phyloP scores from a whole-genome alignment of 768 basidiomycete species.

The Neoboletus subvelutipes region DNA sequence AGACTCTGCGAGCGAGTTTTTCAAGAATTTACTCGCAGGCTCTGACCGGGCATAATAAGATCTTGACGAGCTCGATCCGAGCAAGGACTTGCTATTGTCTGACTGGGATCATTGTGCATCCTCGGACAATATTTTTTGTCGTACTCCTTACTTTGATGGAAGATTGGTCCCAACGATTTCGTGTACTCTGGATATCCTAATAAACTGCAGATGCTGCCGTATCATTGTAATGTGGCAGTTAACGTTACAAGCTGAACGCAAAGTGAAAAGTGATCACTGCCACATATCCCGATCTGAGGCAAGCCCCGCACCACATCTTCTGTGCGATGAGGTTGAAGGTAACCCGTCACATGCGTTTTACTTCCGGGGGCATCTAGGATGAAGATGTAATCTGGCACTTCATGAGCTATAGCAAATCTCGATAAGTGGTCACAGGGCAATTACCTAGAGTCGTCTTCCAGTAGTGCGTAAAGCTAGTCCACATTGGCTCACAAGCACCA shows the following conservation, averaged over 20 bases:
- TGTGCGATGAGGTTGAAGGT: conserved; percentile 61
- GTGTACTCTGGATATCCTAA: conserved; percentile 15
- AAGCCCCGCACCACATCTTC: conserved; percentile 68
- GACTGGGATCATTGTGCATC: background rate
- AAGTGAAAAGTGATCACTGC: conserved; percentile 86
- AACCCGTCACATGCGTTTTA: conserved; percentile 42
- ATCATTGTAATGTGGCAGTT: conserved; percentile 9
- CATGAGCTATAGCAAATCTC: conserved; percentile 6
- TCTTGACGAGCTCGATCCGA: background rate
- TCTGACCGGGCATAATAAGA: conserved; percentile 60
- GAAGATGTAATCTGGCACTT: conserved; percentile 82
- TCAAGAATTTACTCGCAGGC: conserved; percentile 82
- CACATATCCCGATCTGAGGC: conserved; percentile 75
- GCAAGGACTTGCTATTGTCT: background rate
- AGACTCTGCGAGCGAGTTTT: conserved; percentile 77
- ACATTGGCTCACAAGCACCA: conserved; percentile 75
- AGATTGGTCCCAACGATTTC: background rate
- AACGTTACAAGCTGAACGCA: conserved; percentile 54
- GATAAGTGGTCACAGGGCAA: conserved; percentile 9
- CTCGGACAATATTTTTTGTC: background rate
- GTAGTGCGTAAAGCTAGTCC: conserved; percentile 86
- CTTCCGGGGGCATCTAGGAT: conserved; percentile 48
- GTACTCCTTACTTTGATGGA: background rate
- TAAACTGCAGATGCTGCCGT: conserved; percentile 1
- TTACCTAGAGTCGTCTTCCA: conserved; percentile 82